Percentiles rank a stretch among this genome's conserved stretches.
Conservation (phyloP, 192 early-diverging fungal genomes). For the Chytriomyces hyalinus region DNA sequence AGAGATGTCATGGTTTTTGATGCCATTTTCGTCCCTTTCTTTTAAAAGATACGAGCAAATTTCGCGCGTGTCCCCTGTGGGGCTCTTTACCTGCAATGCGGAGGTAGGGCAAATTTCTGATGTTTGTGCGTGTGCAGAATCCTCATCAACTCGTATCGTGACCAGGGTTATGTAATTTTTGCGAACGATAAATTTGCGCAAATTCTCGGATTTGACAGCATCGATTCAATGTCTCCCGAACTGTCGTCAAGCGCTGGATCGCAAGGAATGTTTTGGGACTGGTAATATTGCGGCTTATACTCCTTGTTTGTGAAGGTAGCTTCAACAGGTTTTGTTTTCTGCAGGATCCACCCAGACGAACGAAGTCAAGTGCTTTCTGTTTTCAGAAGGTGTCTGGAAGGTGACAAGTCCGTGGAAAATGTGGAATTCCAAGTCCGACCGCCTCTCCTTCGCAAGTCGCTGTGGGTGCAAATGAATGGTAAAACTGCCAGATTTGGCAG, state of each 20-base stretch:
- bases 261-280: no score
- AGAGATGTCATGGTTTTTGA: neutral
- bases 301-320: no score
- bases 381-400: constrained; percentile 3
- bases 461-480: constrained; percentile 24
- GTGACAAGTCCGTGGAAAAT: neutral
- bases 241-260: neutral
- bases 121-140: neutral
- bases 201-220: constrained; percentile 4
- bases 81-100: constrained; percentile 19
- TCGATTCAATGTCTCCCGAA: neutral
- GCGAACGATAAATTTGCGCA: constrained; percentile 43
- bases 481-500: no score
- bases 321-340: neutral
- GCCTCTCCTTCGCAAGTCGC: neutral
- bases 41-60: constrained; percentile 28
- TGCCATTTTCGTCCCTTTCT: constrained; percentile 36
- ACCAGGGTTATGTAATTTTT: constrained; percentile 29
- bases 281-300: no score
- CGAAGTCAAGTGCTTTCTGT: constrained; percentile 4
- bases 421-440: constrained; percentile 1
- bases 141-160: neutral
- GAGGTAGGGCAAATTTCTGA: constrained; percentile 23
- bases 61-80: constrained; percentile 22
- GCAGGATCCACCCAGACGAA: constrained; percentile 28